Evolutionary conservation across 2,329 filamentous ascomycete species (phyloP), one percentile per base, ranked within the genome.

Genomic region (Sarocladium oryzae): DNA sequence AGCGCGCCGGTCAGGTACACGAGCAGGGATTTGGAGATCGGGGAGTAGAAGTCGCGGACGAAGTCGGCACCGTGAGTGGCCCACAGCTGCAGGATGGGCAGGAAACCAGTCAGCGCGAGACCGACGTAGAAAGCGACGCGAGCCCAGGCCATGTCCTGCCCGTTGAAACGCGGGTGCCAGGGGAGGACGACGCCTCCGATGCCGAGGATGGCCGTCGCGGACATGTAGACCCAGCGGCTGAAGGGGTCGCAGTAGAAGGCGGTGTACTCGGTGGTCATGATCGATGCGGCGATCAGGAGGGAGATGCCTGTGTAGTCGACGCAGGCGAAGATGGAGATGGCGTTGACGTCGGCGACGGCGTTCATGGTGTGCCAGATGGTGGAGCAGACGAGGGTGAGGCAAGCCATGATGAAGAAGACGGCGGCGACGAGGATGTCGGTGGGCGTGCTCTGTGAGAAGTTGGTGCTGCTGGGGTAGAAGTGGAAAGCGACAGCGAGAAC

Each of bases 341-440:
- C 81, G 18, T 84, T 82, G 61, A 95, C 85, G 58, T 95, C 88
- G 16, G 92, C 90, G 51, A 97, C 95, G 60, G 89, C 89, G 72
- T 92, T 96, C 90, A 99, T 97, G 23, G 93, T 96, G 72, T 99
- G 93, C 93, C 93, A 99, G 63, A 97, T 84, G 56, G 86, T 92
- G 55, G 88, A 95, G 82, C 93, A 99, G 64, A 92, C 83, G 51
- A 99, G 81, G 63, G 92, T 97, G 68, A 97, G 90, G 75, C 85
- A 90, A 41, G 93, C 93, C 45, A 92, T 93, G 63, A 95, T 88
- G 74, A 99, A 96, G 77, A 99, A 99, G 57, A 95, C 79, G 20
- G 88, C 90, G 1, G 92, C 91, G 56, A 99, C 90, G 63, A 93
- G 80, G 54, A 97, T 82, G 65, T 99, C 93, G 46, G 87, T 82